A percentile compares a stretch with the other conserved stretches of the same genome.
Conservation (phyloP, 1,284 basidiomycete species). For the Trichosporon faecale region DNA sequence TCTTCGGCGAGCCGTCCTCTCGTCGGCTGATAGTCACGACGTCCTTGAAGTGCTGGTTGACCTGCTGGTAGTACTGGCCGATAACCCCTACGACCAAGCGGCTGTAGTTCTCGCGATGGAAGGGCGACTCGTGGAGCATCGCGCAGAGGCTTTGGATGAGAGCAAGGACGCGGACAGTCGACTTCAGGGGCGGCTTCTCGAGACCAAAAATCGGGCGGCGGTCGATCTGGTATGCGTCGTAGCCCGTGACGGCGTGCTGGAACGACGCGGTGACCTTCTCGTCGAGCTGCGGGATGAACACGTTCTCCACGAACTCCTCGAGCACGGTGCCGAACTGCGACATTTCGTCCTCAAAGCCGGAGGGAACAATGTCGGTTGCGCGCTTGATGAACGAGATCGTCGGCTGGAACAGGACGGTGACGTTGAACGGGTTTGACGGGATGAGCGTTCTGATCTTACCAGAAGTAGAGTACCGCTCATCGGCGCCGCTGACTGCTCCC, state of each 20-base stretch:
- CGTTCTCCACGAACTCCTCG: constrained; percentile 90
- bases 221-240: constrained; percentile 71
- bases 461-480: constrained; percentile 64
- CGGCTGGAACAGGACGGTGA: constrained; percentile 88
- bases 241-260: constrained; percentile 75
- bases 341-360: constrained; percentile 64
- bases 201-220: constrained; percentile 21
- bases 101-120: constrained; percentile 90
- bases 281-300: constrained; percentile 91
- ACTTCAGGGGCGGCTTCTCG: constrained; percentile 61
- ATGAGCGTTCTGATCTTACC: constrained; percentile 83
- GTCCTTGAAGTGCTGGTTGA: constrained; percentile 74
- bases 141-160: constrained; percentile 87
- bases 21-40: constrained; percentile 27
- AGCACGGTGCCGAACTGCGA: constrained; percentile 65
- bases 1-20: not conserved
- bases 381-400: constrained; percentile 81
- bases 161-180: constrained; percentile 78
- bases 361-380: constrained; percentile 65
- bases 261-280: constrained; percentile 88
- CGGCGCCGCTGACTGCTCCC: constrained; percentile 49
- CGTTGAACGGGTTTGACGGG: constrained; percentile 90
- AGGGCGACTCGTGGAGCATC: constrained; percentile 91
- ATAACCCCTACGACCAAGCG: constrained; percentile 93
- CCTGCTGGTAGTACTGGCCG: constrained; percentile 93